Conservation (phyloP, 2,329 filamentous ascomycete species). For the Teratosphaeria nubilosa region DNA sequence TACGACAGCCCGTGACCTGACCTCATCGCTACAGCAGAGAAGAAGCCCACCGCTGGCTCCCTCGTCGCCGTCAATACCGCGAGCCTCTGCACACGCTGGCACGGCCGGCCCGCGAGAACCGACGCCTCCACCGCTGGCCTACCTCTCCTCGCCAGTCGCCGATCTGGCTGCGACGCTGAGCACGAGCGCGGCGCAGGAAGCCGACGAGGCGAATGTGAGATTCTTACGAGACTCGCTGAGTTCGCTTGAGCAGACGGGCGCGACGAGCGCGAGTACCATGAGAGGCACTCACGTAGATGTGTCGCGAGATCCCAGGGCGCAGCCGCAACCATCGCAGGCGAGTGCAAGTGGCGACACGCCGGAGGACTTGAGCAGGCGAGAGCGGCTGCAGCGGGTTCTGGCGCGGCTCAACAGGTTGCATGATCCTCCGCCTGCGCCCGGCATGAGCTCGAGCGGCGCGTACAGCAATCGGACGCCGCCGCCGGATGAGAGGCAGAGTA, state of each 20-base stretch:
- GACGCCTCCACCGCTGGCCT: constrained; percentile 26
- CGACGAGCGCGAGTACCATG: background rate
- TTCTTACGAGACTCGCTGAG: constrained; percentile 38
- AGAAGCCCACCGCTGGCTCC: background rate
- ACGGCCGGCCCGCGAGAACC: constrained; percentile 2
- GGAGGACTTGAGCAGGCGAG: constrained; percentile 31
- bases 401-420: constrained; percentile 35
- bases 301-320: constrained; percentile 13
- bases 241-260: constrained; percentile 13
- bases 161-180: constrained; percentile 42
- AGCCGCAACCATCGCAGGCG: background rate
- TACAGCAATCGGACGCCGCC: constrained; percentile 44
- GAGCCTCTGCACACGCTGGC: background rate
- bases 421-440: constrained; percentile 23
- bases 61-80: background rate
- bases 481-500: constrained; percentile 39
- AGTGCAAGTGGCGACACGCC: constrained; percentile 10
- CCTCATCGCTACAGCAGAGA: background rate
- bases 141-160: constrained; percentile 41
- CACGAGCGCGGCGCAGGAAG: constrained; percentile 27
- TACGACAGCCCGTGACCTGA: background rate
- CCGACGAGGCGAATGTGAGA: constrained; percentile 39
- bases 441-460: constrained; percentile 19
- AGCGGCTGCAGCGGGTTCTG: constrained; percentile 37
- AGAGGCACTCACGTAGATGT: constrained; percentile 9